phyloP scores from a whole-genome alignment of 2,329 filamentous ascomycete species.

The Triangularia verruculosa region DNA sequence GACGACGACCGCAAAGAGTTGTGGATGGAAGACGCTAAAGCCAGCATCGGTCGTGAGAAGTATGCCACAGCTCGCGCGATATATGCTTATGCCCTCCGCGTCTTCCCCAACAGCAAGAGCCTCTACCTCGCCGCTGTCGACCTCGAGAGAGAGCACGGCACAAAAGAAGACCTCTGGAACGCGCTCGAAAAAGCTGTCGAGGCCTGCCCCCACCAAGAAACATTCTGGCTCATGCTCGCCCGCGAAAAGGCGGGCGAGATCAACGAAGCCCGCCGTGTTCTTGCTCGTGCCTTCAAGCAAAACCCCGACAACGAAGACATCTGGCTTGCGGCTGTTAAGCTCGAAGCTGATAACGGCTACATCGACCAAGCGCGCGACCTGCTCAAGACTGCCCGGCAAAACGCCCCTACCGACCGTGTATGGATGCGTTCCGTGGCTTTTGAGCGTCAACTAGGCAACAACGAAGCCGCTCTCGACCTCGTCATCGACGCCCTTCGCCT shows the following conservation, averaged over 20 bases:
- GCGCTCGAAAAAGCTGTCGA: slow-evolving; percentile 91
- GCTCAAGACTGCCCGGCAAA: slow-evolving; percentile 75
- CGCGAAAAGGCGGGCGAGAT: slow-evolving; percentile 89
- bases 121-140: slow-evolving; percentile 91
- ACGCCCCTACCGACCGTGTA: slow-evolving; percentile 91
- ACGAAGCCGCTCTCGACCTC: slow-evolving; percentile 79
- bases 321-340: slow-evolving; percentile 92
- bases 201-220: slow-evolving; percentile 85
- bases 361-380: slow-evolving; percentile 79
- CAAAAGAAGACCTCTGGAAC: slow-evolving; percentile 75
- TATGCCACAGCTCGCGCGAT: slow-evolving; percentile 93
- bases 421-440: slow-evolving; percentile 97
- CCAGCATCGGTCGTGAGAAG: slow-evolving; percentile 73
- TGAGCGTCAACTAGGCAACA: slow-evolving; percentile 78
- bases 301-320: slow-evolving; percentile 98
- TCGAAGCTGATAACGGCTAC: slow-evolving; percentile 87
- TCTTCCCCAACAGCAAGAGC: slow-evolving; percentile 84
- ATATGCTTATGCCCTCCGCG: slow-evolving; percentile 82
- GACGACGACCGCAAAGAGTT: slow-evolving; percentile 95
- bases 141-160: slow-evolving; percentile 85
- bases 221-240: slow-evolving; percentile 92
- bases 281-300: slow-evolving; percentile 88
- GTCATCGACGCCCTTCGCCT: slow-evolving; percentile 81
- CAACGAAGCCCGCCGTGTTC: slow-evolving; percentile 78
- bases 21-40: slow-evolving; percentile 90